Conservation (phyloP, 2,329 filamentous ascomycete species). For the Penicillium decumbens region DNA sequence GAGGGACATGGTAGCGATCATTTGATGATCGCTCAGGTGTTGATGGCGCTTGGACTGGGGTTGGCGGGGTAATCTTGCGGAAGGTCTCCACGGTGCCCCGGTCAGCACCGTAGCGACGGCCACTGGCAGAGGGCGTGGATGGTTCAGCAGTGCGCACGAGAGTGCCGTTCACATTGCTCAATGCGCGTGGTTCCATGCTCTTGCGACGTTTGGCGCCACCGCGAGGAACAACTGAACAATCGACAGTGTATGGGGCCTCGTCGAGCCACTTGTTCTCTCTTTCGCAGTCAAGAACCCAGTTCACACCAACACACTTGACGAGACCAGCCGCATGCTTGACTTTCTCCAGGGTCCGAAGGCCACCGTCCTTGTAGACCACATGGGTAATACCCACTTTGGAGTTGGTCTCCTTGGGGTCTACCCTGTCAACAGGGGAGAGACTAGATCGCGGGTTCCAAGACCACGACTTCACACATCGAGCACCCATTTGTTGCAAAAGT, state of each 20-base stretch:
- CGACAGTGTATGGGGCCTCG: slow-evolving; percentile 64
- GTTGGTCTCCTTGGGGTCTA: slow-evolving; percentile 27
- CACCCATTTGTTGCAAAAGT: slow-evolving; percentile 74
- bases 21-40: slow-evolving; percentile 15
- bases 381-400: slow-evolving; percentile 73
- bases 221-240: slow-evolving; percentile 62
- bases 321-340: slow-evolving; percentile 66
- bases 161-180: slow-evolving; percentile 65
- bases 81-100: slow-evolving; percentile 31
- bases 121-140: slow-evolving; percentile 25
- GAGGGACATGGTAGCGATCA: slow-evolving; percentile 26
- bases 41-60: slow-evolving; percentile 15
- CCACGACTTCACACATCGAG: slow-evolving; percentile 72
- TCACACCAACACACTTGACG: slow-evolving; percentile 80
- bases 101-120: slow-evolving; percentile 29
- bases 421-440: slow-evolving; percentile 32
- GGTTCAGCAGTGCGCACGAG: slow-evolving; percentile 43
- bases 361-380: slow-evolving; percentile 85
- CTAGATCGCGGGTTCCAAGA: slow-evolving; percentile 61
- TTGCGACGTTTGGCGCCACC: slow-evolving; percentile 69
- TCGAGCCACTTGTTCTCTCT: slow-evolving; percentile 72
- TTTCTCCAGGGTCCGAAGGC: slow-evolving; percentile 74
- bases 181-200: slow-evolving; percentile 71
- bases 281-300: slow-evolving; percentile 83
- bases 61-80: slow-evolving; percentile 33